These are phyloP conservation scores for Neonectria magnoliae DNA, from an alignment of 2,329 filamentous ascomycete species.

Conservation along the genomic window DNA sequence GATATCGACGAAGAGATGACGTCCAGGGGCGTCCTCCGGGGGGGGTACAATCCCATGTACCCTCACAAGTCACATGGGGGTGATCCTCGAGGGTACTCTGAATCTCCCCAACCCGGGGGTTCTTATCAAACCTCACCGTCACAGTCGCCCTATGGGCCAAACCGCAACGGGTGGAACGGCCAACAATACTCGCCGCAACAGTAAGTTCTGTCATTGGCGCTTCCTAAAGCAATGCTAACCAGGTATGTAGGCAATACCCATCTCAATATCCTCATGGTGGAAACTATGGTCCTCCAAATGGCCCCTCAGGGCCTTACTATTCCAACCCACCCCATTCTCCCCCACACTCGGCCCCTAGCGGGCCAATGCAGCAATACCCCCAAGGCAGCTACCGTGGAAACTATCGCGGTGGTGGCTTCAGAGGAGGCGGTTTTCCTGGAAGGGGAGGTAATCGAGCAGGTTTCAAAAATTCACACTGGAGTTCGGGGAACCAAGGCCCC, in stretches of 20 bases:
- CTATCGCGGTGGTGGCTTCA: conserved; percentile 66
- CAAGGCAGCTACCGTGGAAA: conserved; percentile 56
- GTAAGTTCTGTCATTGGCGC: conserved; percentile 47
- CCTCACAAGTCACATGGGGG: conserved; percentile 49
- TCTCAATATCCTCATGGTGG: conserved; percentile 65
- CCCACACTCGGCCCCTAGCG: conserved; percentile 66
- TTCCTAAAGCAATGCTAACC: conserved; percentile 15
- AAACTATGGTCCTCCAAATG: conserved; percentile 62
- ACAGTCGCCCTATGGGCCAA: conserved; percentile 54
- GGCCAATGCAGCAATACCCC: conserved; percentile 64
- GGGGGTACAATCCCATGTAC: conserved; percentile 53
- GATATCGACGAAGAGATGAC: conserved; percentile 63
- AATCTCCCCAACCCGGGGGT: conserved; percentile 55
- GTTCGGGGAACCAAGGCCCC: conserved; percentile 50
- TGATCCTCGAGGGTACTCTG: conserved; percentile 51
- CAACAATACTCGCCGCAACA: conserved; percentile 53
- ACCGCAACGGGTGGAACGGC: conserved; percentile 52
- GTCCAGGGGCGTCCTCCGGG: conserved; percentile 55
- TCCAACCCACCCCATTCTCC: conserved; percentile 58
- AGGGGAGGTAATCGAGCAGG: conserved; percentile 67
- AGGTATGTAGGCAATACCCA: conserved; percentile 64
- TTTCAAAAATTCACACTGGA: conserved; percentile 79
- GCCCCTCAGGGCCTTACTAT: conserved; percentile 65
- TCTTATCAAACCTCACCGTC: conserved; percentile 59
- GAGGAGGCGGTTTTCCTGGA: conserved; percentile 66